Evolutionary conservation across 2,329 filamentous ascomycete genomes (phyloP), one percentile per base, ranked within the genome.

Genomic region (Dendrostoma leiphaemia): DNA sequence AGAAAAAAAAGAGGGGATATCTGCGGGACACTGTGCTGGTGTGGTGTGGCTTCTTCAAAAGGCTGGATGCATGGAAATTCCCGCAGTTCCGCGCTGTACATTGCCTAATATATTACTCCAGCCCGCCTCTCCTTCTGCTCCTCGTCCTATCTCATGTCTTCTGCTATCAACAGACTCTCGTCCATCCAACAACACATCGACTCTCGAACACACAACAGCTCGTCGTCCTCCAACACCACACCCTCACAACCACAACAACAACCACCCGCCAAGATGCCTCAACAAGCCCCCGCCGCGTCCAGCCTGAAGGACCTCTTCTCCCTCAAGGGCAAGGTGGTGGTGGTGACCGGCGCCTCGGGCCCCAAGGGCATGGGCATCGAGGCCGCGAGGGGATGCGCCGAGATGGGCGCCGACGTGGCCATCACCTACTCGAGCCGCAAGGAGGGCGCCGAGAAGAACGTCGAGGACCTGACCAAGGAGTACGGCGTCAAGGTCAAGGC

Each of bases 341-440:
- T 89, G 62, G 75, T 89, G 58, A 84, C 84, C 7, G 86, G 86
- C 53, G 84, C 84, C 21, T 86, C 81, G 38, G 83, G 83, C 13
- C 80, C 88, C 55, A 83, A 81, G 46, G 86, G 86, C 60, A 88
- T 89, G 69, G 86, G 86, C 51, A 79, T 87, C 19, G 79, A 83
- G 51, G 83, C 87, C n/a, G 85, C 84, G 15, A 76, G 84, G 13
- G 84, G 80, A 23, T 78, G 83, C 38, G 85, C 85, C 37, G 86
- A 89, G 70, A 82, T 86, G 63, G 86, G 86, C 38, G 85, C 85
- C 58, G 79, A 88, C 61, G 74, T 89, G 35, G 85, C 83, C 63
- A 79, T 89, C 62, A 91, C 87, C 63, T 88, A 85, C 75, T 83
- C 85, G 51, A 84, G 85, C 59, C 82, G 80, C 65, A 88, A 88